Base-by-base conservation (phyloP, 2,329 filamentous ascomycete genomes). In the Albophoma yamanashiensis region DNA sequence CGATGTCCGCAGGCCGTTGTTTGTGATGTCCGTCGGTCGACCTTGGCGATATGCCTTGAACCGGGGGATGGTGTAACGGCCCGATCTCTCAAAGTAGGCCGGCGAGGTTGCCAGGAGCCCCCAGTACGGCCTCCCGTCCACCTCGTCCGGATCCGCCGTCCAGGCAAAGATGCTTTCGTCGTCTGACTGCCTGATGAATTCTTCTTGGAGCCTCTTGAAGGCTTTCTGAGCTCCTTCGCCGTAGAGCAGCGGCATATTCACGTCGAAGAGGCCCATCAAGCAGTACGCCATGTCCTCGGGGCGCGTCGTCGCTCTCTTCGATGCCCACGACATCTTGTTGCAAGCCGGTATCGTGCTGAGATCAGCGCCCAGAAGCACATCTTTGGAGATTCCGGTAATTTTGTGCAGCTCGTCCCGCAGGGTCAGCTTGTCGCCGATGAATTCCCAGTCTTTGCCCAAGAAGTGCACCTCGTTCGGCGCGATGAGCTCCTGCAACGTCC, bases 101-200 rank as follows among this genome's bases (percentile, higher is more conserved):
- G 62, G 60, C 31, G 62, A 63, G 2, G 61, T 22, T 11, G 60
- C 62, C 12, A 63, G 60, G 40, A 63, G 9, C 1, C 60, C 60
- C 42, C 59, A 63, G 9, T 62, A 59, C 6, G 61, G 60, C 55
- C 58, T 58, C 1, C 43, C 34, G n/a, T 62, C 53, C 31, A 62
- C 62, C 50, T 59, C 50, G 17, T 60, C 62, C n/a, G n/a, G 27
- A 9, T 60, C 58, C 22, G 55, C 59, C n/a, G 60, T 59, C 64
- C 65, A 67, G 14, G 63, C 64, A 39, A 67, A 63, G n/a, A 64
- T 57, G 27, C 60, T 67, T 57, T 65, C 60, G 27, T 65, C 63
- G 6, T 60, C 62, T 8, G 59, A 59, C 17, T 58, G 56, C 43
- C 61, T 39, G 52, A 64, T 58, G 14, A 63, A 61, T 34, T 62